Evolutionary conservation across 257 asterid genomes (phyloP), one percentile per base, ranked within the genome.

Genomic region (Solanum pinnatisectum): DNA sequence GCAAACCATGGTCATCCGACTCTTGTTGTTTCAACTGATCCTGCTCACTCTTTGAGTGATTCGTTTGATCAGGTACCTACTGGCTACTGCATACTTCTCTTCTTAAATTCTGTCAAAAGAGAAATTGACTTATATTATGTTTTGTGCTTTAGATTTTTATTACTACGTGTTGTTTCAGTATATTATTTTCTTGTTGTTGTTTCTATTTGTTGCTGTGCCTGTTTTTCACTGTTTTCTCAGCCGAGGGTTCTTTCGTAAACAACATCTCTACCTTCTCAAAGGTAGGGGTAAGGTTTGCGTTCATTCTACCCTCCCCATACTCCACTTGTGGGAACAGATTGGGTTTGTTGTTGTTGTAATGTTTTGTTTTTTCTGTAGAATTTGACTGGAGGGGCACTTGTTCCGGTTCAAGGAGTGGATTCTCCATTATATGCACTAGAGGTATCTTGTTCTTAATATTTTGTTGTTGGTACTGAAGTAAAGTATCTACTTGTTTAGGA

Each of bases 31-130:
- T 93, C 98, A 86, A 93, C 95, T 33, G 96, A 94, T 88, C 96
- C 96, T 60, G 98, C 98, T 83, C 98, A 95, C 90, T 95, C 98
- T 11, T 91, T 95, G 85, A 93, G 96, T 49, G 98, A 95, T 90
- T 94, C 98, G 60, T 93, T 95, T 88, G 98, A 92, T 92, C 98
- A 94, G 93, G 96, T 94, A 90, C 71, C 85, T 81, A 20, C 68
- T 18, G 16, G 60, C 85, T 81, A 20, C 68, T 18, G 16, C 11
- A 5, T 16, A 30, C 2, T 81, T 81, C 68, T 81, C 85, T 79
- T 79, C 15, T 30, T 27, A 81, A 46, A 46, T 18, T 81, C 30
- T 30, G 39, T 49, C 20, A 46, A 3, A 46, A 81, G 85, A 46
- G 42, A 30, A 65, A 39, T 59, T 30, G n/a, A 81, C 37, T 18